Evolutionary conservation across 2,329 filamentous ascomycete genomes (phyloP).

Genomic region (Talaromyces sp.): DNA sequence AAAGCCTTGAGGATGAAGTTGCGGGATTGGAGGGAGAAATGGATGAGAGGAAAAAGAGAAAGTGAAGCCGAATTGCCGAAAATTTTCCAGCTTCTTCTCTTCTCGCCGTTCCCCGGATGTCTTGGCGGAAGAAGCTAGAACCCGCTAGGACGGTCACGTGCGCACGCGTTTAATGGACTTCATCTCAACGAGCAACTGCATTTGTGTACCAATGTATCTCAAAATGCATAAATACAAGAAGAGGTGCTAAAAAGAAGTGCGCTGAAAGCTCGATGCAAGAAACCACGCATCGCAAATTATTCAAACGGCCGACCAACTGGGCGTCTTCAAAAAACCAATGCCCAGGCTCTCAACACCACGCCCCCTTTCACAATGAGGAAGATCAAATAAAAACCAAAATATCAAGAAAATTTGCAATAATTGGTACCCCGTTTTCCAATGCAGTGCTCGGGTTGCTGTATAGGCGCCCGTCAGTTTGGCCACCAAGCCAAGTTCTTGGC

Average conservation of each 20-base stretch:
- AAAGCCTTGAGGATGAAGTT: constrained; percentile 23
- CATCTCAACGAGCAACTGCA: background rate
- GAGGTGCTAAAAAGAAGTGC: no score
- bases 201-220: background rate
- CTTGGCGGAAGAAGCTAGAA: constrained; percentile 42
- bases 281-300: background rate
- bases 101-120: constrained; percentile 35
- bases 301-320: background rate
- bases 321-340: background rate
- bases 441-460: background rate
- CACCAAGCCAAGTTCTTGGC: constrained; percentile 6
- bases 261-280: background rate
- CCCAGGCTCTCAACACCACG: background rate
- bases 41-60: constrained; percentile 19
- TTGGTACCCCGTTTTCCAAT: background rate
- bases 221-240: background rate
- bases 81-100: constrained; percentile 37
- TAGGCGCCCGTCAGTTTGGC: constrained; percentile 5
- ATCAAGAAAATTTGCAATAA: background rate
- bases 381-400: background rate
- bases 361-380: background rate
- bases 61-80: constrained; percentile 26
- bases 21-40: constrained; percentile 20
- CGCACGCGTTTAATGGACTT: background rate
- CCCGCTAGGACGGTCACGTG: constrained; percentile 28